phyloP scores from a whole-genome alignment of 768 basidiomycete genomes.

The Boletus subparvulus region DNA sequence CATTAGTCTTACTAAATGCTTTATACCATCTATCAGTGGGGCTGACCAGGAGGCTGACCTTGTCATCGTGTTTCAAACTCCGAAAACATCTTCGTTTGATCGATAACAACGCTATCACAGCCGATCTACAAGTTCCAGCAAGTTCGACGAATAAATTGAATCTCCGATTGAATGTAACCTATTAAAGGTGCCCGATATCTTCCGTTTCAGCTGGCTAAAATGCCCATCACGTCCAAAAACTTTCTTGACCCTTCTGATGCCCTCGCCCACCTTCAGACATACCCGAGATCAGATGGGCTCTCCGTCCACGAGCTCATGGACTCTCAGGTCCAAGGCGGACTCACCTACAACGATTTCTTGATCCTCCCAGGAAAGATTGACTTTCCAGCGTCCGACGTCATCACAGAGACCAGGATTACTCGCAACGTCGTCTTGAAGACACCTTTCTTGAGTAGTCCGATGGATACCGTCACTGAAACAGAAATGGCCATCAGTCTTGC shows the following conservation, averaged over 20 bases:
- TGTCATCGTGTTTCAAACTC: neutral
- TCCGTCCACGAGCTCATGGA: constrained; percentile 85
- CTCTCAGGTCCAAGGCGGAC: constrained; percentile 79
- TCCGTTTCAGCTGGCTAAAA: constrained; percentile 29
- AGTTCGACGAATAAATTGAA: neutral
- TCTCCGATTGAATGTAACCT: constrained; percentile 11
- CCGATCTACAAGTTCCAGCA: no score
- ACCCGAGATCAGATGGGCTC: constrained; percentile 77
- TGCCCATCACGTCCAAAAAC: constrained; percentile 32
- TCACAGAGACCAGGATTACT: constrained; percentile 84
- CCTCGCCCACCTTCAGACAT: constrained; percentile 70
- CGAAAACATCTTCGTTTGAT: no score
- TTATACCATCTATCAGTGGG: neutral
- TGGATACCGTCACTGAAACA: constrained; percentile 98
- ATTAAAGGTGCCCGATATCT: constrained; percentile 2
- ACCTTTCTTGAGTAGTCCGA: constrained; percentile 95
- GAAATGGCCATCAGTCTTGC: constrained; percentile 94
- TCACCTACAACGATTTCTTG: constrained; percentile 98
- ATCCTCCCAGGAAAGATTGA: constrained; percentile 94
- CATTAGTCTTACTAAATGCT: neutral
- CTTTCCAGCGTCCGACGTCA: constrained; percentile 79
- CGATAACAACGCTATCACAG: no score
- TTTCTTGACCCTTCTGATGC: constrained; percentile 73
- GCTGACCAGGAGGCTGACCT: neutral
- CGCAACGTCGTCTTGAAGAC: constrained; percentile 91